Evolutionary conservation across 1,284 basidiomycete species (phyloP), one percentile per base, ranked within the genome.

Genomic region (Somion occarium): DNA sequence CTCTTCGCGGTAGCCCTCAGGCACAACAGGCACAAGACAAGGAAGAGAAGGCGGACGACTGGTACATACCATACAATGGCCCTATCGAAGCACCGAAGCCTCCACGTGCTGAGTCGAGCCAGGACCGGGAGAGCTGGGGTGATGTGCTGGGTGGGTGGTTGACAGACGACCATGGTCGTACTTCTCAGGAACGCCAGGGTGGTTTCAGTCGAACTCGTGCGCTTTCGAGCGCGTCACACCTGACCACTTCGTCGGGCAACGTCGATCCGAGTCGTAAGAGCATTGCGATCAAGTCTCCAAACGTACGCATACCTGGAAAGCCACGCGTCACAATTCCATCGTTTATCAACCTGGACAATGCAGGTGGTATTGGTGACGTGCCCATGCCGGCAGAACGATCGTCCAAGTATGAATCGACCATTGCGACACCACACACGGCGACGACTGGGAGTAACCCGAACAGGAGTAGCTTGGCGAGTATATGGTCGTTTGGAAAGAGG

Each of bases 51-150:
- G 67, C 75, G 4, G 76, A 79, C 22, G 74, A 81, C 50, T 82
- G 80, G 79, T 82, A 80, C 64, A 80, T 80, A 51, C 80, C 81
- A 1, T 82, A 84, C 70, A 79, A 76, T 56, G 81, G 81, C 1
- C 79, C 82, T 2, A 76, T 77, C 62, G 81, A 80, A 56, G 60
- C 67, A 15, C 78, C 76, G 9, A 63, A 59, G 23, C 48, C 38
- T 23, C 41, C 25, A n/a, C 42, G 42, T 3, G 42, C 23, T 22
- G 42, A 23, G 42, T 23, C 42, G 42, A 23, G 22, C 52, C 56
- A 59, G 59, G 64, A 68, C 24, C 67, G 74, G 48, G 75, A 79
- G 59, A 79, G 74, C 58, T 79, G 76, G 73, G 75, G 75, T 2
- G 73, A 78, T 56, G 66, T 71, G 24, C 64, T 76, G 49, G 68